These are phyloP conservation scores for Microthlaspi erraticum DNA, from an alignment of 345 rosid genomes.

Conservation along the genomic window DNA sequence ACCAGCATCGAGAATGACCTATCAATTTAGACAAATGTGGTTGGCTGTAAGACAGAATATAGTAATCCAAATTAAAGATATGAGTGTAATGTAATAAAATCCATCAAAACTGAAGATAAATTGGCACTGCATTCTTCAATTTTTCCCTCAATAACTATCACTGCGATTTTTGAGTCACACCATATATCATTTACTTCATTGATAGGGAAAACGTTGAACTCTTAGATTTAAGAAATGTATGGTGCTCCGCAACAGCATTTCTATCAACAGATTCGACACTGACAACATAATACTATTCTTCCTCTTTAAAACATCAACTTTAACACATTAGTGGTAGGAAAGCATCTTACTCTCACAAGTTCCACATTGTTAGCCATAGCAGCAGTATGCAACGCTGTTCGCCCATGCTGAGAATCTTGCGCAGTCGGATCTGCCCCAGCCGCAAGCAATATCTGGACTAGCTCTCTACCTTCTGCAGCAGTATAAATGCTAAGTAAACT, in stretches of 20 bases:
- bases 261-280: constrained; percentile 29
- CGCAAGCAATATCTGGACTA: constrained; percentile 80
- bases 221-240: constrained; percentile 10
- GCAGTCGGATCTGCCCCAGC: constrained; percentile 95
- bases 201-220: constrained; percentile 8
- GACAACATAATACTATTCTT: constrained; percentile 17
- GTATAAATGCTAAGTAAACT: constrained; percentile 35
- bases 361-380: constrained; percentile 91
- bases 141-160: constrained; percentile 24
- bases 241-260: constrained; percentile 10
- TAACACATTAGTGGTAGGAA: constrained; percentile 12
- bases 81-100: constrained; percentile 2
- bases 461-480: constrained; percentile 87
- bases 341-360: constrained; percentile 72
- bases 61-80: constrained; percentile 27
- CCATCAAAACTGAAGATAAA: constrained; percentile 20
- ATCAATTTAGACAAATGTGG: constrained; percentile 33
- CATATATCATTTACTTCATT: constrained; percentile 7
- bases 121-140: constrained; percentile 13
- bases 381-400: constrained; percentile 93
- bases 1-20: constrained; percentile 96
- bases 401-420: constrained; percentile 84
- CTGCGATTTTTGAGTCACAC: constrained; percentile 21
- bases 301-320: constrained; percentile 10
- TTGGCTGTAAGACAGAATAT: constrained; percentile 21